Evolutionary conservation across 495 filamentous ascomycete genomes (phyloP).

Genomic region (Umbilicaria muhlenbergii): DNA sequence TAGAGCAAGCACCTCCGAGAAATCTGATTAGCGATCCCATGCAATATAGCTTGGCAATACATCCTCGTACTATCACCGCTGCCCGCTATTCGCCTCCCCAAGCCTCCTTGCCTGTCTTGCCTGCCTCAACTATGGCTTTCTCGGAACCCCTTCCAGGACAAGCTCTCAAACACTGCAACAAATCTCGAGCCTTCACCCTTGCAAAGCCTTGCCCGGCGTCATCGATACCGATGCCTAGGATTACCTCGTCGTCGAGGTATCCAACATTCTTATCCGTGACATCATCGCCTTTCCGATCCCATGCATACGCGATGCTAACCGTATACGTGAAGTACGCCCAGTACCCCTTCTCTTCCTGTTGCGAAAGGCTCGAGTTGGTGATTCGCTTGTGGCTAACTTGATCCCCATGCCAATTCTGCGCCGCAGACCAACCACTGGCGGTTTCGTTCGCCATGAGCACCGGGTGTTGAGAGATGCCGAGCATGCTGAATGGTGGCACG

Average conservation of each 20-base stretch:
- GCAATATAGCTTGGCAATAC: too few species aligned
- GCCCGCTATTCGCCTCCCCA: too few species aligned
- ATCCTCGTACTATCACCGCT: too few species aligned
- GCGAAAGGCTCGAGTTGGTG: conserved; percentile 2
- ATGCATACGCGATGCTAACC: conserved; percentile 23
- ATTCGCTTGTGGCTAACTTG: conserved; percentile 1
- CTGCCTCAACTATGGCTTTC: neutral
- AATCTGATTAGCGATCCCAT: too few species aligned
- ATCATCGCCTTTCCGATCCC: conserved; percentile 17
- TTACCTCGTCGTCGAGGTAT: conserved; percentile 24
- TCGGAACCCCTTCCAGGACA: conserved; percentile 14
- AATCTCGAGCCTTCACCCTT: conserved; percentile 16
- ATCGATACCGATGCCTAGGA: conserved; percentile 22
- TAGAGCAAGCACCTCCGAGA: too few species aligned
- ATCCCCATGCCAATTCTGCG: conserved; percentile 22
- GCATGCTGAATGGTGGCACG: conserved; percentile 19
- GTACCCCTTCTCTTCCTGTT: conserved; percentile 5
- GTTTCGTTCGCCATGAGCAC: conserved; percentile 24
- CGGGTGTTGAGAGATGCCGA: conserved; percentile 20
- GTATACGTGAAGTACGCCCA: conserved; percentile 28
- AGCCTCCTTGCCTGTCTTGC: too few species aligned
- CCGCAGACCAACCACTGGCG: conserved; percentile 17
- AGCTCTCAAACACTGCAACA: conserved; percentile 21
- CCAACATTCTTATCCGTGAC: conserved; percentile 19
- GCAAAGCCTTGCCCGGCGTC: conserved; percentile 19